Conservation (phyloP, 306 rosid species). For the Coriaria nepalensis region DNA sequence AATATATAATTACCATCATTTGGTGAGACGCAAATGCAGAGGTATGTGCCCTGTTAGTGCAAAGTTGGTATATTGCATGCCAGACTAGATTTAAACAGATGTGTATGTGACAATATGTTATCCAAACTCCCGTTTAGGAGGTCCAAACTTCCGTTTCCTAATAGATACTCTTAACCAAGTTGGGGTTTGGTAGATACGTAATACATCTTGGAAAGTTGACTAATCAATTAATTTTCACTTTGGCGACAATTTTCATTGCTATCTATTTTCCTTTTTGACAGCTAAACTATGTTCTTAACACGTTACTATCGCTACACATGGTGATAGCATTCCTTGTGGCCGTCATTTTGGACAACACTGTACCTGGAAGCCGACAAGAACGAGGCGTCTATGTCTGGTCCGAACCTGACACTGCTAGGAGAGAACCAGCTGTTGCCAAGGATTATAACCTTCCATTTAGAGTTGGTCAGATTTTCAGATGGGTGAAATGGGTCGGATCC, state of each 20-base stretch:
- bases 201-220: no score
- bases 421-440: conserved; percentile 69
- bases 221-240: no score
- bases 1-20: neutral
- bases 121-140: no score
- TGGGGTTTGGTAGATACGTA: no score
- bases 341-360: conserved; percentile 79
- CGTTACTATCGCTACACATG: conserved; percentile 70
- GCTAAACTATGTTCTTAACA: conserved; percentile 71
- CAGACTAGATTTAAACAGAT: no score
- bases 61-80: no score
- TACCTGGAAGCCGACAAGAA: conserved; percentile 89
- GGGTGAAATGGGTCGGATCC: conserved; percentile 97
- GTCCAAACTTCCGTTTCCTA: no score
- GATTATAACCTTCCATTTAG: conserved; percentile 79
- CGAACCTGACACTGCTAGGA: conserved; percentile 57
- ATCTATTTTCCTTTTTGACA: conserved; percentile 15
- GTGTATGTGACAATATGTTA: no score
- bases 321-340: conserved; percentile 85
- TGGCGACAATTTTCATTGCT: no score
- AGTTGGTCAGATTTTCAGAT: conserved; percentile 75
- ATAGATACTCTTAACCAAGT: no score
- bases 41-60: no score
- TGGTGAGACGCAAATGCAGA: neutral
- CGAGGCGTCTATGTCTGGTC: conserved; percentile 98